Conservation (phyloP, 2,329 filamentous ascomycete species). For the Trichophyton rubrum region DNA sequence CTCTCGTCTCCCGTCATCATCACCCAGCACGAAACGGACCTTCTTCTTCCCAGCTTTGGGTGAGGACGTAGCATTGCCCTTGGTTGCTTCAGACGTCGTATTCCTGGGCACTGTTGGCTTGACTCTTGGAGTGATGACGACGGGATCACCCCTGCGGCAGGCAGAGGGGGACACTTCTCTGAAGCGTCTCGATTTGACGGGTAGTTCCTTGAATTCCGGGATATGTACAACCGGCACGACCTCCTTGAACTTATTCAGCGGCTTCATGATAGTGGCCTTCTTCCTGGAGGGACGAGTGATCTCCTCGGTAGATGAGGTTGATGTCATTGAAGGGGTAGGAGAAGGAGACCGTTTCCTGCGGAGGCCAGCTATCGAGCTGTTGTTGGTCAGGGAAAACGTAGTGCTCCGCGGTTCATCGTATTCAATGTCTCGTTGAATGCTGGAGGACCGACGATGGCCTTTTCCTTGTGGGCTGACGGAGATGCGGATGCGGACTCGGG, state of each 20-base stretch:
- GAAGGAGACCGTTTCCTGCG: slow-evolving; percentile 1
- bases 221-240: background rate
- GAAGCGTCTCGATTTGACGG: background rate
- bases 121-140: background rate
- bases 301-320: background rate
- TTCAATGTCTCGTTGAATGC: background rate
- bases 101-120: background rate
- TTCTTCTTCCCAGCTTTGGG: background rate
- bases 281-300: background rate
- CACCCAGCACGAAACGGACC: background rate
- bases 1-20: background rate
- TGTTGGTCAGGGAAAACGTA: background rate
- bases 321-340: background rate
- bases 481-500: background rate
- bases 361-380: background rate
- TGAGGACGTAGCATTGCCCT: background rate
- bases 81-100: background rate
- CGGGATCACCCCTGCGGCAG: background rate
- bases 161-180: background rate
- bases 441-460: background rate
- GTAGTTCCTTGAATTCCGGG: background rate
- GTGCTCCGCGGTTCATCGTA: background rate
- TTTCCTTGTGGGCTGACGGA: background rate
- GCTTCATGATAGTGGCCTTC: background rate
- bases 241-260: background rate